Percentiles rank a stretch among this genome's conserved stretches.
Conservation (phyloP, 164 flowering plant species). For the Umbellularia californica region DNA sequence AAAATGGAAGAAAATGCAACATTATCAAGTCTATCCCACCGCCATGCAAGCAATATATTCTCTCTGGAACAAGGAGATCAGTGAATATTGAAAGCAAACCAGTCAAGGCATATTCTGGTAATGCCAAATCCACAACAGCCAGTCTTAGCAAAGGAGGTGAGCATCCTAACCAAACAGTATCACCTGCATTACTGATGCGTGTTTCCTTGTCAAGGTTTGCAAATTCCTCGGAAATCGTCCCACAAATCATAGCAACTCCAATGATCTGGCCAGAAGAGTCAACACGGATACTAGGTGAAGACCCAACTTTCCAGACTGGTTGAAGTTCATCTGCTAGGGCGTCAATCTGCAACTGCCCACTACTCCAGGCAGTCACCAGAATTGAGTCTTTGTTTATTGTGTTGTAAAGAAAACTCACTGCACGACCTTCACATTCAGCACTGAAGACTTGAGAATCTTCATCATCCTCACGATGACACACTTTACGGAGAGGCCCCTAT, state of each 20-base stretch:
- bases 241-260: conserved; percentile 93
- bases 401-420: conserved; percentile 73
- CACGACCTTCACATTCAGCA: conserved; percentile 67
- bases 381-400: conserved; percentile 76
- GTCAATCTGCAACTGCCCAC: conserved; percentile 87
- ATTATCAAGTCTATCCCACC: conserved; percentile 84
- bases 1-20: conserved; percentile 90
- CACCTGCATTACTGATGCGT: neutral
- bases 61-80: conserved; percentile 78
- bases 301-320: conserved; percentile 72
- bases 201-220: conserved; percentile 31
- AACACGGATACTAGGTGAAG: conserved; percentile 60
- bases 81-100: conserved; percentile 40
- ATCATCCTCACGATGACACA: conserved; percentile 37
- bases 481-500: conserved; percentile 79
- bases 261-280: conserved; percentile 45
- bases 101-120: conserved; percentile 38
- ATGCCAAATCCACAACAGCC: conserved; percentile 84
- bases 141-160: conserved; percentile 81
- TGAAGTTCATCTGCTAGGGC: conserved; percentile 94
- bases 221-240: conserved; percentile 33
- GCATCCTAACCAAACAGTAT: conserved; percentile 69
- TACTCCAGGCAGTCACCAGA: conserved; percentile 81
- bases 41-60: conserved; percentile 67
- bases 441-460: conserved; percentile 29